Base-by-base conservation (phyloP, 352 stramenopile genomes). In the Detonula confervacea region DNA sequence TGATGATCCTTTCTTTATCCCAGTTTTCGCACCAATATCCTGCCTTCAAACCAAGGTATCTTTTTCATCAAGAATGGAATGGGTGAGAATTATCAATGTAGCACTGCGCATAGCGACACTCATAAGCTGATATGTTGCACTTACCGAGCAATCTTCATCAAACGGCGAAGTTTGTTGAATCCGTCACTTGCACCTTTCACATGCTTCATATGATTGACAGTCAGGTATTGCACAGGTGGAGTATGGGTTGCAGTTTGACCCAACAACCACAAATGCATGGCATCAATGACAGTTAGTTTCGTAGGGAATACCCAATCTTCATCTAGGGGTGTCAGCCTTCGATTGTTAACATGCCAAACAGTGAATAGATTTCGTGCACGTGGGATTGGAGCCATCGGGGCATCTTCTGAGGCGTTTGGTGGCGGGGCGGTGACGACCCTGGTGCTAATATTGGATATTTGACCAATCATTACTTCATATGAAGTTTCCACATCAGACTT, bases 111-210 rank as follows among this genome's bases (percentile, higher is more conserved):
- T n/a, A n/a, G n/a, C n/a, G n/a, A n/a, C n/a, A n/a, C n/a, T n/a
- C n/a, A n/a, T n/a, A n/a, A n/a, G n/a, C n/a, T n/a, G n/a, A n/a
- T n/a, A n/a, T n/a, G n/a, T n/a, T n/a, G n/a, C n/a, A n/a, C n/a
- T n/a, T n/a, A n/a, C n/a, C n/a, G n/a, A n/a, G n/a, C n/a, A n/a
- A 67, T 27, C 57, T 52, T 71, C 39, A 71, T 71, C 5, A 42
- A 71, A 12, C 35, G 25, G 11, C 39, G 25, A 24, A 59, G 9
- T 57, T 39, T 39, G 16, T 20, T 18, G 61, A 60, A 52, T 39
- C 18, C 60, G 22, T 42, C 37, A 4, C 30, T 22, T 22, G 59
- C 59, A 3, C 39, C 61, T 59, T 71, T 57, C 9, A 71, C 25
- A 59, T 71, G 61, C 46, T 71, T 71, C 24, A 71, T 56, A 27